A percentile compares a stretch with the other conserved stretches of the same genome.
Conservation (phyloP, 352 stramenopile genomes). For the Phytophthora colocasiae region DNA sequence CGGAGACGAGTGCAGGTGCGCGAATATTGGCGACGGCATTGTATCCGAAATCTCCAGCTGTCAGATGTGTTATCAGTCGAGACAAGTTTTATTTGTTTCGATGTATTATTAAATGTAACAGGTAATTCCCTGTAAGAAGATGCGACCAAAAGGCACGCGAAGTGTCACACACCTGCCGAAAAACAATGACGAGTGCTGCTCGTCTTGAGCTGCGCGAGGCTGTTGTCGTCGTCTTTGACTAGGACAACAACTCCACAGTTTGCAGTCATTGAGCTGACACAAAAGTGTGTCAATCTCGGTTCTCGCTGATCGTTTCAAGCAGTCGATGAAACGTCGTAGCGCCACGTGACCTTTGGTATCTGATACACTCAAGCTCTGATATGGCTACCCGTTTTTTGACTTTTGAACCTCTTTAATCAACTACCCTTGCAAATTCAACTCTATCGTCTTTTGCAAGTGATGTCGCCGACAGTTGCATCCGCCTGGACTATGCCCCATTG, state of each 20-base stretch:
- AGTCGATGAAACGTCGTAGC: conserved; percentile 6
- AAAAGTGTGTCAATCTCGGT: too few species aligned
- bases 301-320: conserved; percentile 15
- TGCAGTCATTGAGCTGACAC: background rate
- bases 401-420: background rate
- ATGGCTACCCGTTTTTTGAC: background rate
- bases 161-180: too few species aligned
- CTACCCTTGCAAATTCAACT: conserved; percentile 1
- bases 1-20: conserved; percentile 86
- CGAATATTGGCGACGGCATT: conserved; percentile 41
- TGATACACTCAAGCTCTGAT: background rate
- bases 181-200: too few species aligned
- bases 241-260: conserved; percentile 5
- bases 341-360: background rate
- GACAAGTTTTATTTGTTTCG: too few species aligned
- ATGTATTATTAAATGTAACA: too few species aligned
- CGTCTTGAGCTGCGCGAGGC: too few species aligned
- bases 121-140: too few species aligned
- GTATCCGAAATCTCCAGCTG: too few species aligned
- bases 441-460: conserved; percentile 1
- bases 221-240: too few species aligned
- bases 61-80: too few species aligned
- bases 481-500: background rate
- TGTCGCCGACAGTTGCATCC: background rate
- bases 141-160: too few species aligned